Base-by-base conservation (phyloP, 805 yeast species). In the Metschnikowia peoriensis region DNA sequence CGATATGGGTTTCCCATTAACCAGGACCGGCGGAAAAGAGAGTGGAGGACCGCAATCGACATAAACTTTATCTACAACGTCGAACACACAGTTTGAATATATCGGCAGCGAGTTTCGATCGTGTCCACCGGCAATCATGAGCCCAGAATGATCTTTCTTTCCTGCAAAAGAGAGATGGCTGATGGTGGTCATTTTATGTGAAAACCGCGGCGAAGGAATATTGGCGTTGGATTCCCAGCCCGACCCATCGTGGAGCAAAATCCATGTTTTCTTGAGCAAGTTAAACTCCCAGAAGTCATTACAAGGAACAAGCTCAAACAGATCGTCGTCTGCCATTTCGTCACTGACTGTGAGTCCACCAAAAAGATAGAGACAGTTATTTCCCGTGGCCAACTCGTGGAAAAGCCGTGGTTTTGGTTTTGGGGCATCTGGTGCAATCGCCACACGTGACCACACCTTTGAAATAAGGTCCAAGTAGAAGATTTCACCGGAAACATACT, bases 281-380 rank as follows among this genome's bases (percentile, higher is more conserved):
- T 84, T 79, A 58, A 85, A 82, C 59, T 78, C 78, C 93, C 94
- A 88, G 28, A 86, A 66, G 59, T 88, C 94, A 59, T 84, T 84
- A 6, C 78, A 64, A 0, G 88, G 81, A 6, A 63, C 63, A 35
- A 74, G 62, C 41, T 65, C 64, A 28, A 42, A 46, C 37, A 67
- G 66, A 42, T 73, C 70, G 17, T 54, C 47, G 29, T 50, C 57
- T 12, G 41, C 38, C 7, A 37, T 38, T 14, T 49, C 58, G 4
- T 61, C 66, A 1, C 61, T 57, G 8, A 80, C 68, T 0, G 71
- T 66, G 29, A 88, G 63, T 0, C 96, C 96, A 29, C 96, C 94
- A 62, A 78, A 82, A 2, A 86, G 60, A 63, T 79, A 87, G 2
- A 86, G 53, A 42, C 77, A 73, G 44, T 80, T 76, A 37, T 77